phyloP scores from a whole-genome alignment of 2,329 filamentous ascomycete genomes.

The Cladosporium sp. region DNA sequence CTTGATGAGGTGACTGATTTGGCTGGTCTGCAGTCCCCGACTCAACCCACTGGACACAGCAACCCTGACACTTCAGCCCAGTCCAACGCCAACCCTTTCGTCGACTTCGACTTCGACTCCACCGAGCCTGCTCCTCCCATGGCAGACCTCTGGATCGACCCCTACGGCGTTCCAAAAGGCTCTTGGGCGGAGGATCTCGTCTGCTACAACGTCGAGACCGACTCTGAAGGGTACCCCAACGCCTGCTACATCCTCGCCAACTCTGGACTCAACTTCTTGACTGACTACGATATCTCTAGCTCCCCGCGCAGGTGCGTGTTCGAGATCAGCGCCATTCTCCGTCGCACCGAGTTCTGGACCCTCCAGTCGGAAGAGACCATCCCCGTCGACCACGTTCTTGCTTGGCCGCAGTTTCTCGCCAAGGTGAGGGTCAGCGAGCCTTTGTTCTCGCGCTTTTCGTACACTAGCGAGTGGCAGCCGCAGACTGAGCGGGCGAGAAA shows the following conservation, averaged over 20 bases:
- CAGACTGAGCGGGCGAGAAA: neutral
- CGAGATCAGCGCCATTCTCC: neutral
- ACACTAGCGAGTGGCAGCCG: neutral
- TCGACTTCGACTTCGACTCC: no score
- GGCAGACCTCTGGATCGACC: neutral
- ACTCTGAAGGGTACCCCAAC: neutral
- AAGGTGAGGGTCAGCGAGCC: neutral
- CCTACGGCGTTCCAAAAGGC: neutral
- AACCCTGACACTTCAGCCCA: neutral
- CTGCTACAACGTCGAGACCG: neutral
- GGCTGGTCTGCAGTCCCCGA: neutral
- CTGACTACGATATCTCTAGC: neutral
- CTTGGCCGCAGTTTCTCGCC: neutral
- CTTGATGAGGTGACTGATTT: neutral
- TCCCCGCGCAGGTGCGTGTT: neutral
- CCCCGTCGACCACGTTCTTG: neutral
- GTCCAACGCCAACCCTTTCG: no score
- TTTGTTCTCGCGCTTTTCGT: neutral
- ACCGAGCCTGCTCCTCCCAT: no score
- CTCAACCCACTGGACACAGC: neutral
- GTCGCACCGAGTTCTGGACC: neutral
- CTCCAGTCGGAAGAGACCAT: neutral
- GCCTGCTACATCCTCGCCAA: neutral
- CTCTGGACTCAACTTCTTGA: neutral
- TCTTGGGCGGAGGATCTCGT: neutral